These are phyloP conservation scores for Phytopythium delawarense DNA, from an alignment of 352 stramenopile species.

Conservation along the genomic window DNA sequence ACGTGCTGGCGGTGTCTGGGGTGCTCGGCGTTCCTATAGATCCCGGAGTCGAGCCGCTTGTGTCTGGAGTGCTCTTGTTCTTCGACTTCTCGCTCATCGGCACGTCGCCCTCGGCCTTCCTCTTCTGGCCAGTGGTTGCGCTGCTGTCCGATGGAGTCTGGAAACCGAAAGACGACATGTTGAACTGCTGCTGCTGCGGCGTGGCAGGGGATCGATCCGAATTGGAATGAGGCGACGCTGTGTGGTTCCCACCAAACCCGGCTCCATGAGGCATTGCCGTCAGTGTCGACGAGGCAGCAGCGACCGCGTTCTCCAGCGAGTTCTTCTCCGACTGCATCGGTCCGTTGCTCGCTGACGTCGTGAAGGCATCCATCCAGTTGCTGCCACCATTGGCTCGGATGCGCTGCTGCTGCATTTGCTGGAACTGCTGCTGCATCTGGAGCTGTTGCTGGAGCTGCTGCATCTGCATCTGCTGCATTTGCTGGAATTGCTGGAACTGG, in stretches of 20 bases:
- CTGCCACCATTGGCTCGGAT: constrained; percentile 10
- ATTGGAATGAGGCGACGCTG: constrained; percentile 12
- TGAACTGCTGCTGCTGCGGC: constrained; percentile 4
- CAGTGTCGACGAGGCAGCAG: constrained; percentile 32
- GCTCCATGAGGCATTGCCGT: constrained; percentile 27
- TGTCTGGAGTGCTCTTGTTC: neutral
- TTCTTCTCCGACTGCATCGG: constrained; percentile 13
- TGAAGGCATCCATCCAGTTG: constrained; percentile 32
- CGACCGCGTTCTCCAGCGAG: constrained; percentile 25
- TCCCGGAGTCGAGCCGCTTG: neutral
- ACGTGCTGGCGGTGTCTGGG: constrained; percentile 9
- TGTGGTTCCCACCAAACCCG: neutral
- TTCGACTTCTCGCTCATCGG: constrained; percentile 4
- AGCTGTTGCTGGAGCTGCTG: constrained; percentile 15
- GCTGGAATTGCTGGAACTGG: constrained; percentile 24
- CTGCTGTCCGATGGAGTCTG: neutral
- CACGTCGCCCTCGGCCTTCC: constrained; percentile 4
- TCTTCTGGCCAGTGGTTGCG: neutral
- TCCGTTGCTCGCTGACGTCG: constrained; percentile 11
- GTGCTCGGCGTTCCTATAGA: neutral
- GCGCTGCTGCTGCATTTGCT: constrained; percentile 25
- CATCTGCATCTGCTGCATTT: constrained; percentile 16
- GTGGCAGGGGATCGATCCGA: neutral
- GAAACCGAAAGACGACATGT: constrained; percentile 3
- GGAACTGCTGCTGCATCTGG: constrained; percentile 10